phyloP scores from a whole-genome alignment of 1,284 basidiomycete genomes.

The Naganishia sp. region DNA sequence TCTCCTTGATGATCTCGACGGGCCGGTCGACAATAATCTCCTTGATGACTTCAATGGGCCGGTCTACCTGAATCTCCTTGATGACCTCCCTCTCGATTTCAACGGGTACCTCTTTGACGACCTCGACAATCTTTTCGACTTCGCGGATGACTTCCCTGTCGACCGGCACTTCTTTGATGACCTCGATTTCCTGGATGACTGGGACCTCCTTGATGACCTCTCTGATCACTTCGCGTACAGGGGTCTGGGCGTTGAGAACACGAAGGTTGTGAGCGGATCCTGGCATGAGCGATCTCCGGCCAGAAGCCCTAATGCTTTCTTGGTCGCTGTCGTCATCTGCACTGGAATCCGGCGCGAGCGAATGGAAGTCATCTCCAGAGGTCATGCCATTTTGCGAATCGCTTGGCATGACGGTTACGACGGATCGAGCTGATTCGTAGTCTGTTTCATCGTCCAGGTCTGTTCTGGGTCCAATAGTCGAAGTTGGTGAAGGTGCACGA shows the following conservation, averaged over 20 bases:
- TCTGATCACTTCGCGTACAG: conserved; percentile 37
- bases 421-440: conserved; percentile 77
- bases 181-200: conserved; percentile 37
- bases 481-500: conserved; percentile 32
- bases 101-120: conserved; percentile 35
- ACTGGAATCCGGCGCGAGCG: conserved; percentile 48
- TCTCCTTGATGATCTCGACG: conserved; percentile 40
- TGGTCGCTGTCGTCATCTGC: conserved; percentile 62
- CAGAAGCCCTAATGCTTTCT: conserved; percentile 67
- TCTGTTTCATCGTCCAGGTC: conserved; percentile 59
- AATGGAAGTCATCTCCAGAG: conserved; percentile 48
- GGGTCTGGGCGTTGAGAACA: not conserved
- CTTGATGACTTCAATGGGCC: conserved; percentile 38
- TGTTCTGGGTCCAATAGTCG: conserved; percentile 29
- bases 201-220: conserved; percentile 47
- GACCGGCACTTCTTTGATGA: conserved; percentile 37
- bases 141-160: conserved; percentile 32
- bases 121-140: conserved; percentile 15
- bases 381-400: conserved; percentile 63
- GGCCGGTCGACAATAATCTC: conserved; percentile 38
- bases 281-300: conserved; percentile 28
- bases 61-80: conserved; percentile 45
- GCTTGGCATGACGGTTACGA: conserved; percentile 65
- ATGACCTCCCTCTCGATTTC: conserved; percentile 40
- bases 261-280: conserved; percentile 17